Base-by-base conservation (phyloP, 139 green algal genomes). In the Chlamydomonas schloesseri region DNA sequence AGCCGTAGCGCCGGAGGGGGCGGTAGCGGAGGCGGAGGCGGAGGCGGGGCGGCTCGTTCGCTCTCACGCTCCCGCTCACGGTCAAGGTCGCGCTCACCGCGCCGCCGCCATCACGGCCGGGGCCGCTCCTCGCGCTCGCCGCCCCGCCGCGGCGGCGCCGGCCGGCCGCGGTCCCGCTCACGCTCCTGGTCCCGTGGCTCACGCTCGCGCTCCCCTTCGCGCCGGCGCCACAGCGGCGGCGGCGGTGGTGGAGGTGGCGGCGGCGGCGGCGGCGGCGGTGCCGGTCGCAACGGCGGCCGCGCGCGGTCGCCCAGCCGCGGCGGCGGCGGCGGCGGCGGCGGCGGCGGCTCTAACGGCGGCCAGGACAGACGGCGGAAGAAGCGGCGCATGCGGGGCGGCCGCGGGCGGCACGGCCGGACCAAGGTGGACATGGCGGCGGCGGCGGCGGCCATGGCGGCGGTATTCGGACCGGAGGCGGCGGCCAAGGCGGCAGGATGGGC, bases 51-150 rank as follows among this genome's bases (percentile, higher is more conserved):
- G 42, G 42, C 42, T 2, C 46, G 65, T 0, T 85, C 79, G 28
- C 34, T 1, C 6, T 84, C 77, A 10, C 37, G 77, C 13, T 84
- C 77, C 34, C 34, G 53, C 9, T 82, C 74, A 57, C 74, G 53
- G 11, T 55, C 68, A 14, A 50, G 68, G 34, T 55, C 69, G 10
- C 13, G 6, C 14, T n/a, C 34, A 36, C 69, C 5, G 2, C 11
- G 29, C 17, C n/a, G 0, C 17, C 4, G 50, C 15, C n/a, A 28
- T n/a, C n/a, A 11, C 4, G n/a, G n/a, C 29, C 47, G 50, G 29
- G 50, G n/a, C 50, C 73, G 50, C 17, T 1, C 3, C 15, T n/a
- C 18, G 24, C 77, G 77, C 46, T 76, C 79, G n/a, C 79, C 65
- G 47, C 65, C 65, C 21, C 58, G 34, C 15, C 17, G 5, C 18